These are phyloP conservation scores for Aspergillus sp. DNA, from an alignment of 2,329 filamentous ascomycete species.

Conservation along the genomic window DNA sequence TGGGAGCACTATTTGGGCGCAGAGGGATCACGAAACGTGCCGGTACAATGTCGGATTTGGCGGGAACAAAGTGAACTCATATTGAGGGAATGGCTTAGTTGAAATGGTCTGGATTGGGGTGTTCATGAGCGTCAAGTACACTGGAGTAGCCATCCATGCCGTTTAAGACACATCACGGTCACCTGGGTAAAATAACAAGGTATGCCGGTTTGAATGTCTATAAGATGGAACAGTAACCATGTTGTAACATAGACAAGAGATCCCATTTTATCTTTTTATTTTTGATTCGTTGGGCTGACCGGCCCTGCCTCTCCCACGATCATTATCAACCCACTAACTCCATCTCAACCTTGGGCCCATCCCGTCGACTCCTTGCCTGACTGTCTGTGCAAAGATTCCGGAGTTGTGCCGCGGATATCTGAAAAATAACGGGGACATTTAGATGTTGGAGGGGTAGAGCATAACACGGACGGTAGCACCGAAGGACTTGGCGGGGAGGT, in stretches of 20 bases:
- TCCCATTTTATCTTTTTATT: slow-evolving; percentile 35
- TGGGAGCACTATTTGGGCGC: background rate
- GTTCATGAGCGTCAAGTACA: slow-evolving; percentile 38
- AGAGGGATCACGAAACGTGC: background rate
- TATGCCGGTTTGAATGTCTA: slow-evolving; percentile 27
- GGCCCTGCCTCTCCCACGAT: slow-evolving; percentile 42
- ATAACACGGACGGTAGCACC: slow-evolving; percentile 94
- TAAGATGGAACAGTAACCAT: slow-evolving; percentile 27
- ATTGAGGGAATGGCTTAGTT: slow-evolving; percentile 5
- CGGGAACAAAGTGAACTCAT: background rate
- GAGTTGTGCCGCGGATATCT: slow-evolving; percentile 36
- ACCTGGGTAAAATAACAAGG: slow-evolving; percentile 14
- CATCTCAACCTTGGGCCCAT: slow-evolving; percentile 39
- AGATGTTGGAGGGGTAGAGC: slow-evolving; percentile 98
- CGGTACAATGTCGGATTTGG: background rate
- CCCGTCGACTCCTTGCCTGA: slow-evolving; percentile 39
- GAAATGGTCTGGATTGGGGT: slow-evolving; percentile 38
- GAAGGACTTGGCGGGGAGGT: slow-evolving; percentile 95
- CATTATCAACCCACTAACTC: slow-evolving; percentile 43
- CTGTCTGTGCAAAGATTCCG: slow-evolving; percentile 38
- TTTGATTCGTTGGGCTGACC: slow-evolving; percentile 41
- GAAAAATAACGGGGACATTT: slow-evolving; percentile 48
- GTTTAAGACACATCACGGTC: slow-evolving; percentile 29
- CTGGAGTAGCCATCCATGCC: slow-evolving; percentile 28
- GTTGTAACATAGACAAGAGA: slow-evolving; percentile 29